Conservation (phyloP, 2,329 filamentous ascomycete species). For the Mollisia scopiformis region DNA sequence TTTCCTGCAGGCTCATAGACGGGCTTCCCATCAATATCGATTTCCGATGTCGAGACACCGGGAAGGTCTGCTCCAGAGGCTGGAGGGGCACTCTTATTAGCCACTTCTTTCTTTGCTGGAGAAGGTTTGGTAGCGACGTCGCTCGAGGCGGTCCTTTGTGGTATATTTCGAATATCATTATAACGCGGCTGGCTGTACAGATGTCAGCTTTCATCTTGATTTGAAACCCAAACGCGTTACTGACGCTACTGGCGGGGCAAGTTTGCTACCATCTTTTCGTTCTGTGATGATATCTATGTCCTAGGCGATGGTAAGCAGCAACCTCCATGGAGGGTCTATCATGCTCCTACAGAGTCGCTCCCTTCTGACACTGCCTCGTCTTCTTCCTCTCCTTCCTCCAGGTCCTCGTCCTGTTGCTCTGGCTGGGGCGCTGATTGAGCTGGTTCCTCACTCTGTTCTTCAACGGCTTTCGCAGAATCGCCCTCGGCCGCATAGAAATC, state of each 20-base stretch:
- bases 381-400: slow-evolving; percentile 67
- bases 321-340: neutral
- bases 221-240: slow-evolving; percentile 31
- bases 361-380: slow-evolving; percentile 58
- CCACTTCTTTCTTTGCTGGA: slow-evolving; percentile 52
- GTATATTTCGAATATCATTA: slow-evolving; percentile 68
- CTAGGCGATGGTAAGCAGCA: slow-evolving; percentile 39
- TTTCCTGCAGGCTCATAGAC: slow-evolving; percentile 79
- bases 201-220: slow-evolving; percentile 17
- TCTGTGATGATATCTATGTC: slow-evolving; percentile 72
- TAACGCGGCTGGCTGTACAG: slow-evolving; percentile 59
- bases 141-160: slow-evolving; percentile 58
- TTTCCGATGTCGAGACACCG: slow-evolving; percentile 76
- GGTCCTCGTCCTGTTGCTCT: slow-evolving; percentile 51
- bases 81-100: slow-evolving; percentile 40
- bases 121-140: slow-evolving; percentile 51
- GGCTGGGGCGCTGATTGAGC: slow-evolving; percentile 32
- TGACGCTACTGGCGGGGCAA: slow-evolving; percentile 57
- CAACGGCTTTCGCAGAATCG: slow-evolving; percentile 38
- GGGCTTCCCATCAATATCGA: slow-evolving; percentile 84
- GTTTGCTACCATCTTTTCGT: slow-evolving; percentile 65
- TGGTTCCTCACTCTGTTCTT: slow-evolving; percentile 26
- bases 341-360: slow-evolving; percentile 50
- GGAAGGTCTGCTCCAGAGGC: slow-evolving; percentile 53
- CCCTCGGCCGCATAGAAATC: slow-evolving; percentile 69